These are phyloP conservation scores for Peronospora destructor DNA, from an alignment of 352 stramenopile genomes.

Conservation along the genomic window DNA sequence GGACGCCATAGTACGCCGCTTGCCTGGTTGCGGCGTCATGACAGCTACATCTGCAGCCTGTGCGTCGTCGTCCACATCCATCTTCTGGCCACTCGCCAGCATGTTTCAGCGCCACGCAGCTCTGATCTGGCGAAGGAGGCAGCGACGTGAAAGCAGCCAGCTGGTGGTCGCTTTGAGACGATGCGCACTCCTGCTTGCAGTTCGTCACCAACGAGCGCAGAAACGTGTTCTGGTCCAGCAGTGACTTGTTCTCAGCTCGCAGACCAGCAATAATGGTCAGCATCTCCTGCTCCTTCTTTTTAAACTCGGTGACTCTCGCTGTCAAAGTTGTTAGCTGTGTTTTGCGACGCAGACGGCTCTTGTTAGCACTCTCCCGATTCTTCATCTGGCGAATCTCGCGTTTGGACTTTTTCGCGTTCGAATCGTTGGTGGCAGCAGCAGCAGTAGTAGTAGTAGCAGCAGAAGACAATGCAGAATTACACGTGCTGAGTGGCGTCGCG, in stretches of 20 bases:
- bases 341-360: conserved; percentile 66
- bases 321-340: conserved; percentile 55
- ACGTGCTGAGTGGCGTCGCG: conserved; percentile 3
- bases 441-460: conserved; percentile 4
- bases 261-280: conserved; percentile 62
- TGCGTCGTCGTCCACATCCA: conserved; percentile 17
- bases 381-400: conserved; percentile 83
- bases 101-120: conserved; percentile 17
- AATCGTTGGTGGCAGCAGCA: conserved; percentile 12
- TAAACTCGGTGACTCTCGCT: conserved; percentile 52
- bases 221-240: conserved; percentile 72
- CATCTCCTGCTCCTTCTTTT: conserved; percentile 61
- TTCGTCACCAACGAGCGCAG: conserved; percentile 64
- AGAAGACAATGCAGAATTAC: background rate
- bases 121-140: conserved; percentile 22
- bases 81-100: conserved; percentile 26
- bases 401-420: conserved; percentile 62
- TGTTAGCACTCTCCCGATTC: conserved; percentile 82
- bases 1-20: conserved; percentile 29
- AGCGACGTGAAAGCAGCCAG: conserved; percentile 22
- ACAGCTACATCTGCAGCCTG: conserved; percentile 19
- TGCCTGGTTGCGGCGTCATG: conserved; percentile 25
- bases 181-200: conserved; percentile 29
- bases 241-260: conserved; percentile 71
- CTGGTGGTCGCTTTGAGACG: conserved; percentile 10